Base-by-base conservation (phyloP, 306 rosid species). In the Quercus berberidifolia region DNA sequence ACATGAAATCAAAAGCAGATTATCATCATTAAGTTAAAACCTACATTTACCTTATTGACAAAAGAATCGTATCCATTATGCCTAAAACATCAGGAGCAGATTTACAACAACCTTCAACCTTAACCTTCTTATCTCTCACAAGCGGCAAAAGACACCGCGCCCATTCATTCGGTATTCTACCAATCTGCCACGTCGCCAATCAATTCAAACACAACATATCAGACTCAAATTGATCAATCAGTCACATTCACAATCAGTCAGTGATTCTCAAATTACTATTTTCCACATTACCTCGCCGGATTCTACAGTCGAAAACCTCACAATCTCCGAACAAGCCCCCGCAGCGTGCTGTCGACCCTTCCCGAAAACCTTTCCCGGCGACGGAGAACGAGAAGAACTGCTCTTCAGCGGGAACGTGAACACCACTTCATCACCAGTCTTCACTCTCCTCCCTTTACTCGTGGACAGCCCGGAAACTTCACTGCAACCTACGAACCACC, bases 91-190 rank as follows among this genome's bases (percentile, higher is more conserved):
- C 87, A 21, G 98, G 97, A 21, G 93, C 89, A 60, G 74, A 81
- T 84, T 91, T 89, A 80, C 97, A 92, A 52, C 57, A 83, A 25
- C 98, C 97, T 57, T 91, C 93, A 54, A 91, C 81, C 81, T 80
- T 90, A 35, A 92, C 88, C 82, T 92, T 91, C 57, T 72, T 83
- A 83, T 92, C 97, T 75, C 95, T 81, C 87, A 94, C 95, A 35
- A 92, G 89, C 9, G 97, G 97, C 85, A 92, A 88, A 30, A 94
- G 83, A 83, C 98, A 91, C 77, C 97, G 87, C 74, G 92, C 97
- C 98, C 98, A 94, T 85, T 92, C 98, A 12, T 92, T 94, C 0
- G 98, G 98, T 85, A 94, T 94, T 82, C 98, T 79, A 78, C 98
- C 98, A 80, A 92, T 88, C 98, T 94, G 87, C 76, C 82, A 78